Percentiles rank a stretch among this genome's conserved stretches.
Conservation (phyloP, 1,284 basidiomycete genomes). For the Volvariella surrecta region DNA sequence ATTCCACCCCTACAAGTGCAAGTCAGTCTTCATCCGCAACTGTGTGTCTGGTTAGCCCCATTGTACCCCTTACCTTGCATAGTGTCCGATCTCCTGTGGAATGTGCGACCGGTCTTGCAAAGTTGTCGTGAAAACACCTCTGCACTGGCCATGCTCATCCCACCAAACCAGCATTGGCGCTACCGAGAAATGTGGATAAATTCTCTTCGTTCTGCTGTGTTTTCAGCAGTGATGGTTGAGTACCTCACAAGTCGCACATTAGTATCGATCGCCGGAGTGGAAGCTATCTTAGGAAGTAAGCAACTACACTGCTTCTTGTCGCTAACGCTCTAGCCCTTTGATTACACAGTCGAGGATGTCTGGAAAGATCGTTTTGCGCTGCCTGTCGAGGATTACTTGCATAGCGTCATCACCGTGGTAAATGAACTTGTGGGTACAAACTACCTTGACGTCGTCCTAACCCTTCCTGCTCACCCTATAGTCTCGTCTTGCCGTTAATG, state of each 20-base stretch:
- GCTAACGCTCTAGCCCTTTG: constrained; percentile 3
- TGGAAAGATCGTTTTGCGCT: constrained; percentile 64
- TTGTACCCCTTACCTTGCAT: constrained; percentile 2
- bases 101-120: constrained; percentile 43
- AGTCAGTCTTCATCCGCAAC: constrained; percentile 31
- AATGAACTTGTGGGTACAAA: constrained; percentile 66
- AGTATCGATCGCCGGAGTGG: constrained; percentile 45
- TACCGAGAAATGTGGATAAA: constrained; percentile 77
- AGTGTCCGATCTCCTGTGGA: constrained; percentile 57
- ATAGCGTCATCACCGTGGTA: constrained; percentile 70
- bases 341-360: constrained; percentile 49
- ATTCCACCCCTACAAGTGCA: constrained; percentile 56
- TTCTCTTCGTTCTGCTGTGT: constrained; percentile 56
- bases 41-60: constrained; percentile 3
- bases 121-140: constrained; percentile 46
- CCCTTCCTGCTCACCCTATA: no score
- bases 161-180: constrained; percentile 70
- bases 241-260: constrained; percentile 57
- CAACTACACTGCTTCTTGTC: constrained; percentile 8
- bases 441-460: not conserved
- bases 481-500: constrained; percentile 78
- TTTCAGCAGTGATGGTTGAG: constrained; percentile 54
- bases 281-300: constrained; percentile 60
- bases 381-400: constrained; percentile 79
- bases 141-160: constrained; percentile 46